Evolutionary conservation across 257 asterid genomes (phyloP).

Genomic region (Echium plantagineum): DNA sequence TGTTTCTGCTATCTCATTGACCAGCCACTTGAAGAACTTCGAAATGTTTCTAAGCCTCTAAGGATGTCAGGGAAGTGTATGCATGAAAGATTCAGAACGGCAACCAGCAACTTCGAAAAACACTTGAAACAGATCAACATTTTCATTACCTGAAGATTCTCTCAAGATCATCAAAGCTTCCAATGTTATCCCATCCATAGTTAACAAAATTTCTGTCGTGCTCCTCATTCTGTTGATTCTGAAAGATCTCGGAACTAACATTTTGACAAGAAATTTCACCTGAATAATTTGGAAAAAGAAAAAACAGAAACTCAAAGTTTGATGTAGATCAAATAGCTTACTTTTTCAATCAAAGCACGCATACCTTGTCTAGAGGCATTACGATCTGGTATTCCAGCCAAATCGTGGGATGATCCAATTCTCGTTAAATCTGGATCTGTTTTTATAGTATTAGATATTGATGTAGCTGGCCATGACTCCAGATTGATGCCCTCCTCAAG

Average conservation of each 20-base stretch:
- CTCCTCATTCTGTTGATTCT: conserved; percentile 45
- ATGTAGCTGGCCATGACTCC: conserved; percentile 32
- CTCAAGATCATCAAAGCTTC: conserved; percentile 91
- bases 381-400: conserved; percentile 18
- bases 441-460: conserved; percentile 31
- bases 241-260: conserved; percentile 44
- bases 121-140: conserved; percentile 5
- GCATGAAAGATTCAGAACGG: background rate
- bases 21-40: background rate
- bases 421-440: conserved; percentile 24
- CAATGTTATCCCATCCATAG: conserved; percentile 80
- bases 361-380: conserved; percentile 33
- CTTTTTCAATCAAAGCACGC: background rate
- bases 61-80: background rate
- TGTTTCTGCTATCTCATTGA: too few relatives aligned
- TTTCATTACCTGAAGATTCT: conserved; percentile 69
- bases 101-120: background rate
- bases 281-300: conserved; percentile 14
- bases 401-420: conserved; percentile 21
- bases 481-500: conserved; percentile 20
- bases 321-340: background rate
- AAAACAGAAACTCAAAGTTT: background rate
- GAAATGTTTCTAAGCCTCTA: background rate
- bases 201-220: conserved; percentile 48
- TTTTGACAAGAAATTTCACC: conserved; percentile 30